Evolutionary conservation across 352 stramenopile species (phyloP).

Genomic region (Phytophthora constricta): DNA sequence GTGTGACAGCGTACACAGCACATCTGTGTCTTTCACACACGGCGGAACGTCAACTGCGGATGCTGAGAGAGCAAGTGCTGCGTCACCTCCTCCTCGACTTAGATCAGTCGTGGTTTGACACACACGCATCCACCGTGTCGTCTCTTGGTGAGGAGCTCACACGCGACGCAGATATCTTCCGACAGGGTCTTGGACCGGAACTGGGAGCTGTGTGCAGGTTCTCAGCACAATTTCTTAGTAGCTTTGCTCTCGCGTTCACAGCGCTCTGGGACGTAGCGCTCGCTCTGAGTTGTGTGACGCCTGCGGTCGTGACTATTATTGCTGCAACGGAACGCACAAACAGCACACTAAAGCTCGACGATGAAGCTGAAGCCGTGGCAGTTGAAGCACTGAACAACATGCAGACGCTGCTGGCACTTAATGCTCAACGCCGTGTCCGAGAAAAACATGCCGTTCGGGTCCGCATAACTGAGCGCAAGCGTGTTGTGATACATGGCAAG

Average conservation of each 20-base stretch:
- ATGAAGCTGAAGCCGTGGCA: conserved; percentile 27
- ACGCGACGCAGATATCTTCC: conserved; percentile 25
- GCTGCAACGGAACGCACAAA: not conserved
- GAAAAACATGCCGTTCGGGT: conserved; percentile 32
- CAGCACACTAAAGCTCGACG: not conserved
- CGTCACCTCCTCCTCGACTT: conserved; percentile 29
- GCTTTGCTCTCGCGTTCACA: conserved; percentile 21
- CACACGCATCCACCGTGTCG: not conserved
- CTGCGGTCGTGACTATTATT: conserved; percentile 13
- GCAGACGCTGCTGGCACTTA: conserved; percentile 36
- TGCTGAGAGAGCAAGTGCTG: conserved; percentile 29
- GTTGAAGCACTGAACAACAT: conserved; percentile 36
- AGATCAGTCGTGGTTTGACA: conserved; percentile 31
- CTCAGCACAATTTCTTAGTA: conserved; percentile 24
- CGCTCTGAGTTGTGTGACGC: conserved; percentile 13
- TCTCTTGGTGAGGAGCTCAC: conserved; percentile 17
- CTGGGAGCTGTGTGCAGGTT: conserved; percentile 24
- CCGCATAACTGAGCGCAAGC: conserved; percentile 16
- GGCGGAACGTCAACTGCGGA: conserved; percentile 20
- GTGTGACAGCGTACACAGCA: conserved; percentile 26
- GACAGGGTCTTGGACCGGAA: conserved; percentile 25
- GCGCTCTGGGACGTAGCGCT: conserved; percentile 38
- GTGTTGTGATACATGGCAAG: conserved; percentile 12
- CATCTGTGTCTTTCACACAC: conserved; percentile 35
- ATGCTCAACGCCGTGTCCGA: conserved; percentile 32